A percentile compares a stretch with the other conserved stretches of the same genome.
phyloP scores from a whole-genome alignment of 2,329 filamentous ascomycete genomes.

The Alternaria incomplexa region DNA sequence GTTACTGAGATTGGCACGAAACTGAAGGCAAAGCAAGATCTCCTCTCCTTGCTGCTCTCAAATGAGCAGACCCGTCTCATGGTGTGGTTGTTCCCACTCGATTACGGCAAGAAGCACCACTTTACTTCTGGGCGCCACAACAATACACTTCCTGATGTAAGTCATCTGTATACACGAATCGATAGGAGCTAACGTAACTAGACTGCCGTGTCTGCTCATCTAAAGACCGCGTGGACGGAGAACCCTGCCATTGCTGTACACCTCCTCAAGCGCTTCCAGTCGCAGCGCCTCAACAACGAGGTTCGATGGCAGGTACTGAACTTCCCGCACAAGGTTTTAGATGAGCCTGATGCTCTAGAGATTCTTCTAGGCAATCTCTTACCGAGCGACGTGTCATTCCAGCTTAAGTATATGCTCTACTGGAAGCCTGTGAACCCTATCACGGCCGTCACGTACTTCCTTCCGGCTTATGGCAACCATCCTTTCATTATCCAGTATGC shows the following conservation, averaged over 20 bases:
- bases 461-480: conserved; percentile 89
- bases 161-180: neutral
- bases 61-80: conserved; percentile 82
- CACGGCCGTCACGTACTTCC: conserved; percentile 89
- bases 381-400: conserved; percentile 78
- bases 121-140: conserved; percentile 53
- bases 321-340: conserved; percentile 81
- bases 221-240: conserved; percentile 86
- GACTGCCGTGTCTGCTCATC: conserved; percentile 66
- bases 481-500: conserved; percentile 96
- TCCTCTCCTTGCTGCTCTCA: conserved; percentile 80
- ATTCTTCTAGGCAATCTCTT: conserved; percentile 79
- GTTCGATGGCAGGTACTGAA: conserved; percentile 81
- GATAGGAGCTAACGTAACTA: conserved; percentile 37
- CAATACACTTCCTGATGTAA: conserved; percentile 50
- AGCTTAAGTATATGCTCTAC: conserved; percentile 91
- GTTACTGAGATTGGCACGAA: conserved; percentile 60
- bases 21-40: conserved; percentile 78
- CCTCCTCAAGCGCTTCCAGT: conserved; percentile 79
- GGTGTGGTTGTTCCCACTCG: conserved; percentile 89
- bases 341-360: conserved; percentile 81
- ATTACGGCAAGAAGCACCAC: conserved; percentile 64
- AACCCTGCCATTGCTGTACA: conserved; percentile 87
- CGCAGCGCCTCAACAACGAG: conserved; percentile 72
- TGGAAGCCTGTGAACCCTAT: conserved; percentile 94